phyloP scores from a whole-genome alignment of 345 rosid genomes.

The Rhodamnia rubescens region DNA sequence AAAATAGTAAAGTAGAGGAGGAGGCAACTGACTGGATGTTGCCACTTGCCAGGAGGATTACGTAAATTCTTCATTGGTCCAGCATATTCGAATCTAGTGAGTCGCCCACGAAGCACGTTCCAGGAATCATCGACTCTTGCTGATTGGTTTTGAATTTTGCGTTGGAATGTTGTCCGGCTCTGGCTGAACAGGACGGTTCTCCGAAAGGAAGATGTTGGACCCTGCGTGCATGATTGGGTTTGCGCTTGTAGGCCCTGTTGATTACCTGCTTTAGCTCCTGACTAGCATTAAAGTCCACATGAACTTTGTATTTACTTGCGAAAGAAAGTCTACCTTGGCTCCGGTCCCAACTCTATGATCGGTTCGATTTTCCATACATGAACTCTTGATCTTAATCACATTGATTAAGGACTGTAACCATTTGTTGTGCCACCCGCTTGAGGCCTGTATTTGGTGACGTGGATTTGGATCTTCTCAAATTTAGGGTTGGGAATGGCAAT shows the following conservation, averaged over 20 bases:
- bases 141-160: accelerated
- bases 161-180: not conserved
- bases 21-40: not conserved
- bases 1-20: not conserved
- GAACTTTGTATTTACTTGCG: not conserved
- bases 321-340: not conserved
- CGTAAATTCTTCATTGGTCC: not conserved
- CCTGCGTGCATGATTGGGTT: not conserved
- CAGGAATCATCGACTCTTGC: not conserved
- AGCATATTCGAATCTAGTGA: not conserved
- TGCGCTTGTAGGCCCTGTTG: not conserved
- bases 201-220: not conserved
- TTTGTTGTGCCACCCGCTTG: too few species aligned
- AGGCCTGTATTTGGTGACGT: too few species aligned
- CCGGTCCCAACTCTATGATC: not conserved
- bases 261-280: not conserved
- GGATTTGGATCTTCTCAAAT: too few species aligned
- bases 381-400: not conserved
- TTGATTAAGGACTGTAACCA: too few species aligned
- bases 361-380: not conserved
- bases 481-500: too few species aligned
- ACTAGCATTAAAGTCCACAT: not conserved
- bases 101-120: not conserved
- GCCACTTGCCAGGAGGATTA: not conserved
- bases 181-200: not conserved